Conservation (phyloP, 768 basidiomycete genomes). For the Hebeloma cylindrosporum region DNA sequence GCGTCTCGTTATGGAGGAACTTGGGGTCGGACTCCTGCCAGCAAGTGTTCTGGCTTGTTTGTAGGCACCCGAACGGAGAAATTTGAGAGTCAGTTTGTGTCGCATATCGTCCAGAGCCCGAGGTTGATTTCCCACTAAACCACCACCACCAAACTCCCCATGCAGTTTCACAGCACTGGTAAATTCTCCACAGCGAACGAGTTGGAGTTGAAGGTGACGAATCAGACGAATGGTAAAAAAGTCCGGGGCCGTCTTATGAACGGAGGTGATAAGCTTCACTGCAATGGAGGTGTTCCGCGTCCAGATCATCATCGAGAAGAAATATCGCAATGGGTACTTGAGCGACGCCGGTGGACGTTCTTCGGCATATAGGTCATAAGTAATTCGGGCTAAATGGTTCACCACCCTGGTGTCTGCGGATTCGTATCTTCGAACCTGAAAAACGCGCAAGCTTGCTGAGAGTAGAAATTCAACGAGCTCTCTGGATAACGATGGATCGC, state of each 20-base stretch:
- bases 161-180: constrained; percentile 33
- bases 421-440: constrained; percentile 34
- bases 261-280: constrained; percentile 38
- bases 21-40: constrained; percentile 1
- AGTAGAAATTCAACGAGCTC: constrained; percentile 38
- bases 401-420: constrained; percentile 30
- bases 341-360: constrained; percentile 28
- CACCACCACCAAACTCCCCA: constrained; percentile 17
- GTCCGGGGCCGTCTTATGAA: constrained; percentile 32
- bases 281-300: constrained; percentile 37
- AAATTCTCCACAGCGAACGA: constrained; percentile 44
- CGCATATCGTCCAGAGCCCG: constrained; percentile 28
- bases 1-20: constrained; percentile 10
- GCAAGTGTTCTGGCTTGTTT: constrained; percentile 23
- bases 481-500: constrained; percentile 27
- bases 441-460: constrained; percentile 34
- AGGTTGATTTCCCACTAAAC: constrained; percentile 11
- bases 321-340: constrained; percentile 49
- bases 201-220: constrained; percentile 35
- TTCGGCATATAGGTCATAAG: constrained; percentile 37
- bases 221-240: constrained; percentile 44
- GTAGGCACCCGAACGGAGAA: constrained; percentile 33
- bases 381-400: constrained; percentile 32
- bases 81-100: constrained; percentile 28
- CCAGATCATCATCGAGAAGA: constrained; percentile 40